phyloP scores from a whole-genome alignment of 805 yeast genomes.

The Candida rishiriensis region DNA sequence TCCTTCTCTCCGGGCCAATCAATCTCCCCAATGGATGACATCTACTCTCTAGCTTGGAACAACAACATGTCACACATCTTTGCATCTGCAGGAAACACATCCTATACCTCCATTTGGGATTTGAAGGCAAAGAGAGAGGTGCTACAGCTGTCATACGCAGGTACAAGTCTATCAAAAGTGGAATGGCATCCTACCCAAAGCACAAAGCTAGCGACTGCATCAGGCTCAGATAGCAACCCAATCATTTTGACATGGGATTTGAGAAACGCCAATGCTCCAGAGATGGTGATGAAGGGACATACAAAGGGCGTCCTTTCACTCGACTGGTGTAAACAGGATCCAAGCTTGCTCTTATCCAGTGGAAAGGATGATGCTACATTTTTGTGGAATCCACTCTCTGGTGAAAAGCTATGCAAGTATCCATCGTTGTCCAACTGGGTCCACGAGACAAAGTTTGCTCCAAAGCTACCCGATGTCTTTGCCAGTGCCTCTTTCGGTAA shows the following conservation, averaged over 20 bases:
- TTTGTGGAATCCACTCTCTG: slow-evolving; percentile 85
- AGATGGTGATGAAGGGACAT: slow-evolving; percentile 70
- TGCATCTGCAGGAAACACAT: slow-evolving; percentile 83
- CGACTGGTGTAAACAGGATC: slow-evolving; percentile 91
- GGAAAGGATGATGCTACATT: slow-evolving; percentile 87
- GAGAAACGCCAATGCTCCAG: slow-evolving; percentile 91
- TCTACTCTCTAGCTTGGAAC: slow-evolving; percentile 86
- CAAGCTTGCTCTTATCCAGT: slow-evolving; percentile 73
- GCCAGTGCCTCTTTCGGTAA: slow-evolving; percentile 89
- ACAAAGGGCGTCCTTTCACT: slow-evolving; percentile 81
- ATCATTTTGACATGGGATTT: slow-evolving; percentile 88
- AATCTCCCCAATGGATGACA: slow-evolving; percentile 75
- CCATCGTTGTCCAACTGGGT: slow-evolving; percentile 95
- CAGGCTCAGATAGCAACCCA: slow-evolving; percentile 76
- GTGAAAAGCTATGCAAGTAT: slow-evolving; percentile 73
- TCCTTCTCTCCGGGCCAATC: slow-evolving; percentile 67
- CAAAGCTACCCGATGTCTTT: slow-evolving; percentile 80
- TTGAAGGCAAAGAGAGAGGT: slow-evolving; percentile 84
- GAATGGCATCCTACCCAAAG: slow-evolving; percentile 94
- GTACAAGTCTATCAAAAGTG: slow-evolving; percentile 72
- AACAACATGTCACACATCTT: slow-evolving; percentile 75
- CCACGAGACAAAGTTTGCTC: slow-evolving; percentile 84
- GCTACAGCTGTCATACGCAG: slow-evolving; percentile 71
- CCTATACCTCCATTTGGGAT: slow-evolving; percentile 93
- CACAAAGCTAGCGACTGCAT: slow-evolving; percentile 83